A percentile compares a stretch with the other conserved stretches of the same genome.
Conservation (phyloP, 1,284 basidiomycete genomes). For the Austroboletus niveus region DNA sequence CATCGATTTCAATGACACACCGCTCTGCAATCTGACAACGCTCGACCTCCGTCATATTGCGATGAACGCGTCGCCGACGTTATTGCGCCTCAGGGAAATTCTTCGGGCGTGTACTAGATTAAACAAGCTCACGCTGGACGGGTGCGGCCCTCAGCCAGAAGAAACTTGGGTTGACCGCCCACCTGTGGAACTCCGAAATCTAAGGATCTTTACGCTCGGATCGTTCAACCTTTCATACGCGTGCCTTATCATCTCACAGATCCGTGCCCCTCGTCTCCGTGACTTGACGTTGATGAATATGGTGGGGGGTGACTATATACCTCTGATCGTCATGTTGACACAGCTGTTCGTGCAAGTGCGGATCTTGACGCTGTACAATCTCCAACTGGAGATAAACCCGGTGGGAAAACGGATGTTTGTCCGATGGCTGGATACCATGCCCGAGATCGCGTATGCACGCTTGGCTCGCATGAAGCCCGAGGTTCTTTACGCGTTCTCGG, state of each 20-base stretch:
- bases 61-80: conserved; percentile 44
- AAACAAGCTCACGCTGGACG: conserved; percentile 53
- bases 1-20: conserved; percentile 51
- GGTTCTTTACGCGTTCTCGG: conserved; percentile 45
- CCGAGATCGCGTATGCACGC: conserved; percentile 48
- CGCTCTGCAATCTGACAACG: conserved; percentile 49
- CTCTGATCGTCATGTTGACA: conserved; percentile 44
- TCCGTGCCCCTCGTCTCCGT: conserved; percentile 50
- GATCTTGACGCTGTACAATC: conserved; percentile 47
- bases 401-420: conserved; percentile 34
- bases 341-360: conserved; percentile 45
- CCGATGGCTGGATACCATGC: conserved; percentile 53
- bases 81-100: conserved; percentile 49
- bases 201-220: conserved; percentile 52
- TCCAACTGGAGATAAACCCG: conserved; percentile 34
- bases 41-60: conserved; percentile 62
- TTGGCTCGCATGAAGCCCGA: conserved; percentile 39
- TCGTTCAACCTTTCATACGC: conserved; percentile 49
- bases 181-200: conserved; percentile 44
- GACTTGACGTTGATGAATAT: conserved; percentile 55
- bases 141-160: conserved; percentile 49
- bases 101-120: conserved; percentile 48
- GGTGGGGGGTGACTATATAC: conserved; percentile 46
- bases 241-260: conserved; percentile 42
- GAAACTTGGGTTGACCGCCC: conserved; percentile 20